Percentiles rank a stretch among this genome's conserved stretches.
Conservation (phyloP, 495 filamentous ascomycete genomes). For the Coniosporium apollinis region DNA sequence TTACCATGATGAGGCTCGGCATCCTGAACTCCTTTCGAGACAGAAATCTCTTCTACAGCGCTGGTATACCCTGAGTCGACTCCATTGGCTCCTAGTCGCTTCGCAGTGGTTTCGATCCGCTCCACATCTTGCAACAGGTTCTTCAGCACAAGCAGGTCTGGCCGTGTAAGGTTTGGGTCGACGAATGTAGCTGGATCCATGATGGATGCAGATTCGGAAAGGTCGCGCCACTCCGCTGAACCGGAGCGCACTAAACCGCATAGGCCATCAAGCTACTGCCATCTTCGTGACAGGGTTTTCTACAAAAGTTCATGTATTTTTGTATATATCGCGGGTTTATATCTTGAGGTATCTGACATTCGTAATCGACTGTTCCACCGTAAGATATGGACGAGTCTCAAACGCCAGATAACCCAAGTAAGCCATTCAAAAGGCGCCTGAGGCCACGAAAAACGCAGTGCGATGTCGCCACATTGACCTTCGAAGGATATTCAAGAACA, state of each 20-base stretch:
- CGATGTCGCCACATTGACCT: neutral
- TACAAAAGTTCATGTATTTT: neutral
- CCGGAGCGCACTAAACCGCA: no score
- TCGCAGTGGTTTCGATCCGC: neutral
- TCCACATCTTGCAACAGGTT: conserved; percentile 9
- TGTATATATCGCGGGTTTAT: neutral
- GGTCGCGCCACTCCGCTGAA: no score
- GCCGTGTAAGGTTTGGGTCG: conserved; percentile 8
- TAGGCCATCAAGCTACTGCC: no score
- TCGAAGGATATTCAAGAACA: neutral
- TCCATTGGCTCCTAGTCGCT: neutral
- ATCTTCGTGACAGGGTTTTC: neutral
- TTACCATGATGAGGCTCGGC: neutral
- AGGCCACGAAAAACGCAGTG: neutral
- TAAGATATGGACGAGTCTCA: neutral
- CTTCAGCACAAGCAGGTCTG: conserved; percentile 9
- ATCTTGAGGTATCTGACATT: no score
- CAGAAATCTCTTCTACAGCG: neutral
- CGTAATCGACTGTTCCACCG: no score
- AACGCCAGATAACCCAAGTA: neutral
- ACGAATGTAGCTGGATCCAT: conserved; percentile 2
- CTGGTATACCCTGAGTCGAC: conserved; percentile 1
- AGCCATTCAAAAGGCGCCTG: neutral
- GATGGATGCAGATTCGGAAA: no score
- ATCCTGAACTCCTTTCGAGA: neutral